Percentiles rank a stretch among this genome's conserved stretches.
phyloP scores from a whole-genome alignment of 1,139 yeast genomes.

The Debaryomyces sp. region DNA sequence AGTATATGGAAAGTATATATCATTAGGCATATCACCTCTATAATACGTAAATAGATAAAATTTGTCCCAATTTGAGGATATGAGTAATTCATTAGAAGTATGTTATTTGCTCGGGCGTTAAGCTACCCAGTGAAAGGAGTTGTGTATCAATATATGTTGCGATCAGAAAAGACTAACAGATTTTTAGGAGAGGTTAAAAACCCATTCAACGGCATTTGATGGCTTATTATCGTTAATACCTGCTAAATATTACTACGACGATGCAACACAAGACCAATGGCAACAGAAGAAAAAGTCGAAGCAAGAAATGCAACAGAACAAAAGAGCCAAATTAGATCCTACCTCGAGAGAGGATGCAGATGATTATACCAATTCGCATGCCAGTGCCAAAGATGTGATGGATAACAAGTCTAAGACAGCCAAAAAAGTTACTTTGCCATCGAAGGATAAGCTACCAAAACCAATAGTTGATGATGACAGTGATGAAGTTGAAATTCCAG shows the following conservation, averaged over 20 bases:
- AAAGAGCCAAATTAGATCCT: conserved; percentile 78
- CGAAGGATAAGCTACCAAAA: conserved; percentile 15
- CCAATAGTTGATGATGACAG: conserved; percentile 18
- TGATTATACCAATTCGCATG: conserved; percentile 36
- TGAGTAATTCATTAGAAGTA: conserved; percentile 57
- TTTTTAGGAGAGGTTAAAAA: conserved; percentile 72
- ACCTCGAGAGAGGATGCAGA: conserved; percentile 51
- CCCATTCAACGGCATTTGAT: conserved; percentile 86
- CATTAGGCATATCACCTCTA: not conserved
- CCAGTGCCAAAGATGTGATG: conserved; percentile 71
- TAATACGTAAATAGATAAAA: not conserved
- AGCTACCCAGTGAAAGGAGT: not conserved
- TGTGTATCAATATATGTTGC: not conserved
- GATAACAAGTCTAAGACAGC: conserved; percentile 59
- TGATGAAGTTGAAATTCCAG: conserved; percentile 18
- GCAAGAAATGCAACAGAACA: conserved; percentile 61
- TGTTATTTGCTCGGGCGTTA: conserved; percentile 21
- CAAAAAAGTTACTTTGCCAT: conserved; percentile 59
- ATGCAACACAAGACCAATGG: conserved; percentile 87
- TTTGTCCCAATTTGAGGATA: conserved; percentile 13
- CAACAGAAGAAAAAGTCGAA: conserved; percentile 76
- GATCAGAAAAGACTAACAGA: conserved; percentile 25
- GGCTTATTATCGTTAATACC: conserved; percentile 91
- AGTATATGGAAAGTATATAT: not conserved
- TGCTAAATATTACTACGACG: conserved; percentile 86